A percentile compares a stretch with the other conserved stretches of the same genome.
phyloP scores from a whole-genome alignment of 1,139 yeast species.

The Blastobotrys ciferrii region DNA sequence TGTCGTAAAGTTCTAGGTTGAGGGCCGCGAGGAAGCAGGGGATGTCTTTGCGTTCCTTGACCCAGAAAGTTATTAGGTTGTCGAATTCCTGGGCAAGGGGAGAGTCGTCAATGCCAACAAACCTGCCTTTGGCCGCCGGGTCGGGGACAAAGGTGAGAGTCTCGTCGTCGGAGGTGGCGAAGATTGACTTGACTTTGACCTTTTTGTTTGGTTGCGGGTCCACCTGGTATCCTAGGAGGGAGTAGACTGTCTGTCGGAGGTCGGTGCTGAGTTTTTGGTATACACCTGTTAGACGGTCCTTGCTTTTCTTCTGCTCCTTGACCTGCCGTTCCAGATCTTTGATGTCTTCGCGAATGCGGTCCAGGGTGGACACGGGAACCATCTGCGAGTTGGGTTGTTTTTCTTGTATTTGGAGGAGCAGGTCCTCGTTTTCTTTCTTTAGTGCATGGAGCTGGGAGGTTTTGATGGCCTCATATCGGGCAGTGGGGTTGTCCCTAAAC shows the following conservation, averaged over 20 bases:
- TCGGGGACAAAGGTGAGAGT: constrained; percentile 40
- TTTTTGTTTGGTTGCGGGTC: constrained; percentile 69
- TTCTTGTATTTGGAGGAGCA: constrained; percentile 36
- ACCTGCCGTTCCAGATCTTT: constrained; percentile 49
- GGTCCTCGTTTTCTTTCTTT: constrained; percentile 58
- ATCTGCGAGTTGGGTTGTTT: constrained; percentile 18
- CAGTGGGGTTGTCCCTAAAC: constrained; percentile 65
- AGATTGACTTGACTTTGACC: constrained; percentile 64
- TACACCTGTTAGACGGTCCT: constrained; percentile 57
- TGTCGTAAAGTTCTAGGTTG: constrained; percentile 61
- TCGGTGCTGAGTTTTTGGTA: constrained; percentile 73
- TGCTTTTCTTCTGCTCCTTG: constrained; percentile 55
- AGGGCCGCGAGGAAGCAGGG: constrained; percentile 81
- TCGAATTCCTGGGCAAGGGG: constrained; percentile 51
- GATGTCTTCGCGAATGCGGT: constrained; percentile 59
- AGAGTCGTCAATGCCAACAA: constrained; percentile 33
- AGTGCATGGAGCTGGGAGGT: constrained; percentile 52
- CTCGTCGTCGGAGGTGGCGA: constrained; percentile 36
- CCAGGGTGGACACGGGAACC: constrained; percentile 65
- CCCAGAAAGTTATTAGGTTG: constrained; percentile 63
- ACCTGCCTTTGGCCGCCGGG: constrained; percentile 33
- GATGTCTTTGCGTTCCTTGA: constrained; percentile 64
- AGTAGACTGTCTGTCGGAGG: constrained; percentile 64
- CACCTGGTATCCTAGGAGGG: constrained; percentile 69
- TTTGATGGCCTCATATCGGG: constrained; percentile 62